A percentile compares a stretch with the other conserved stretches of the same genome.
These are phyloP conservation scores for Verticillium zaregamsianum DNA, from an alignment of 2,329 filamentous ascomycete genomes.

Conservation along the genomic window DNA sequence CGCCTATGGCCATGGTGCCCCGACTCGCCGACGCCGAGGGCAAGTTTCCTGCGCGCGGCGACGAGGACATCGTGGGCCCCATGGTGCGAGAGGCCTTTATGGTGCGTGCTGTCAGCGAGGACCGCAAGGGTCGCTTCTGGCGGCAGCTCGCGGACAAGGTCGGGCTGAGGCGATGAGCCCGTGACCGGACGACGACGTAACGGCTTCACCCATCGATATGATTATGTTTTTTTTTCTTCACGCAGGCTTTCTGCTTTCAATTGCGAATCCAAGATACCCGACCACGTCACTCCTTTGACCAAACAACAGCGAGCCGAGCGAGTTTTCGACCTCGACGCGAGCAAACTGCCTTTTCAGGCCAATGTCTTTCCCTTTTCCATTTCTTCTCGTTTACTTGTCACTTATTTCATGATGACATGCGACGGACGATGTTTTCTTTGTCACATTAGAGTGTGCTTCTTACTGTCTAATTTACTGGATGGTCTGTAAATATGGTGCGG, in stretches of 20 bases:
- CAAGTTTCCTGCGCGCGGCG: slow-evolving; percentile 84
- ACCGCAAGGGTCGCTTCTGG: slow-evolving; percentile 44
- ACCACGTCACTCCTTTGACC: not conserved
- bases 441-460: not conserved
- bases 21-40: slow-evolving; percentile 67
- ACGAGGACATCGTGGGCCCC: slow-evolving; percentile 89
- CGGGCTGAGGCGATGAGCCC: slow-evolving; percentile 14
- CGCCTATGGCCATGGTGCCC: slow-evolving; percentile 49
- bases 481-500: not conserved
- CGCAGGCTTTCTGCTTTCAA: not conserved
- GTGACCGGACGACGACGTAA: not conserved
- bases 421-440: not conserved
- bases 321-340: not conserved
- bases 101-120: slow-evolving; percentile 40
- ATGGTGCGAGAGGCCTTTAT: slow-evolving; percentile 66
- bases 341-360: not conserved
- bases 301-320: not conserved
- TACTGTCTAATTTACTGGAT: not conserved
- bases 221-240: not conserved
- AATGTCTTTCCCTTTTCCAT: not conserved
- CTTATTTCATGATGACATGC: not conserved
- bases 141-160: slow-evolving; percentile 45
- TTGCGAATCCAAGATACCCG: not conserved
- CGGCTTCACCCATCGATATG: not conserved
- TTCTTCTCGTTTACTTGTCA: not conserved